phyloP scores from a whole-genome alignment of 805 yeast species.

The Candida succiphila region DNA sequence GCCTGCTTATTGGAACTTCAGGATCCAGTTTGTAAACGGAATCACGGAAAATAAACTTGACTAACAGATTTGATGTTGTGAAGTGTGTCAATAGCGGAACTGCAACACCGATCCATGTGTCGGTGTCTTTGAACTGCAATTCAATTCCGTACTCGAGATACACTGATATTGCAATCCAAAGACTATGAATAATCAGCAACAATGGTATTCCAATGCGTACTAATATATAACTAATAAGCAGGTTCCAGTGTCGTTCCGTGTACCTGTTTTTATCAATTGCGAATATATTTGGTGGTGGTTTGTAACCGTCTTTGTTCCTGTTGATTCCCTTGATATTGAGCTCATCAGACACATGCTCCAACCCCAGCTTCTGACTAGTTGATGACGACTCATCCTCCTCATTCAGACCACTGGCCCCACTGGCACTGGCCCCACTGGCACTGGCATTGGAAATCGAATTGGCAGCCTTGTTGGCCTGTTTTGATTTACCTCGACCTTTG shows the following conservation, averaged over 20 bases:
- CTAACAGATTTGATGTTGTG: constrained; percentile 16
- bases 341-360: no score
- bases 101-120: constrained; percentile 12
- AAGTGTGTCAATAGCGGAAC: constrained; percentile 11
- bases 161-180: constrained; percentile 7
- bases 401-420: no score
- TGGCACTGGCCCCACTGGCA: no score
- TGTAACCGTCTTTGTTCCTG: neutral
- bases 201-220: constrained; percentile 18
- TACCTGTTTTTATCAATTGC: constrained; percentile 5
- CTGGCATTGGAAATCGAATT: no score
- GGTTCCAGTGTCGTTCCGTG: constrained; percentile 12
- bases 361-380: no score
- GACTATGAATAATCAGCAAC: constrained; percentile 15
- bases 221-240: constrained; percentile 15
- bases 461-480: no score
- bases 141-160: constrained; percentile 7
- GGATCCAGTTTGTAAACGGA: neutral
- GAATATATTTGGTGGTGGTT: constrained; percentile 1
- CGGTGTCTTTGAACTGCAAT: constrained; percentile 1
- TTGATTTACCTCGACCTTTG: no score
- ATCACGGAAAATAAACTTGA: constrained; percentile 13
- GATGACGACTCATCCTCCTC: no score
- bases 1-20: neutral
- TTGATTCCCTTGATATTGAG: neutral